Evolutionary conservation across 2,329 filamentous ascomycete species (phyloP).

Genomic region (Phyllosticta paracitricarpa): DNA sequence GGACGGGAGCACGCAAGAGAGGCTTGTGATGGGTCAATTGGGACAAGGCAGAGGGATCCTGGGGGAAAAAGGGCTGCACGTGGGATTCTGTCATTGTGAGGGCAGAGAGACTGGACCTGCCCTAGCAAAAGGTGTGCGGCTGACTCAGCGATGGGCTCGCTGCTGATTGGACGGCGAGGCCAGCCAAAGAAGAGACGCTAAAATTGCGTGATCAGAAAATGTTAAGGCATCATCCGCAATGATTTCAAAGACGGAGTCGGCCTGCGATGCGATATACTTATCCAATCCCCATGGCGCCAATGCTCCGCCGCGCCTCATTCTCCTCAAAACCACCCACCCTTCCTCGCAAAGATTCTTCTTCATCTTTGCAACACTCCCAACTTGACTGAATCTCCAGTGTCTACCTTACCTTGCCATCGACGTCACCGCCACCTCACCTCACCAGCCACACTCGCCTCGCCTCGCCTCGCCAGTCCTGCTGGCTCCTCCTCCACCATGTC

Average conservation of each 20-base stretch:
- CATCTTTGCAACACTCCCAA: background rate
- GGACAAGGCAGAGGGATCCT: background rate
- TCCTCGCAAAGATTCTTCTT: background rate
- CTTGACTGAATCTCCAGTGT: background rate
- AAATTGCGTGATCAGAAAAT: constrained; percentile 14
- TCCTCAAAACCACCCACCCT: constrained; percentile 1
- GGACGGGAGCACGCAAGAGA: background rate
- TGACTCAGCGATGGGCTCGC: too few relatives aligned
- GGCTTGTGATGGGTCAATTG: background rate
- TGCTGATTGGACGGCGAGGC: too few relatives aligned
- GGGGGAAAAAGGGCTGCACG: too few relatives aligned
- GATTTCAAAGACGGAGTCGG: constrained; percentile 13
- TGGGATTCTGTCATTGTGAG: background rate
- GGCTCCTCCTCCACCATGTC: constrained; percentile 6
- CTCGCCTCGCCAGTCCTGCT: too few relatives aligned
- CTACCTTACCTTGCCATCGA: background rate
- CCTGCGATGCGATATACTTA: constrained; percentile 11
- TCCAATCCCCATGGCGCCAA: background rate
- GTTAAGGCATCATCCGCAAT: constrained; percentile 12
- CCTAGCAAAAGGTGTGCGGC: too few relatives aligned
- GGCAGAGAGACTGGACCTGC: too few relatives aligned
- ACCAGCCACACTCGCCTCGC: background rate
- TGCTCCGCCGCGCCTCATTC: background rate
- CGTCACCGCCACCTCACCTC: background rate
- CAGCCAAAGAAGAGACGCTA: background rate